Percentiles rank a stretch among this genome's conserved stretches.
phyloP scores from a whole-genome alignment of 352 stramenopile species.

The Phytophthora niederhauseri region DNA sequence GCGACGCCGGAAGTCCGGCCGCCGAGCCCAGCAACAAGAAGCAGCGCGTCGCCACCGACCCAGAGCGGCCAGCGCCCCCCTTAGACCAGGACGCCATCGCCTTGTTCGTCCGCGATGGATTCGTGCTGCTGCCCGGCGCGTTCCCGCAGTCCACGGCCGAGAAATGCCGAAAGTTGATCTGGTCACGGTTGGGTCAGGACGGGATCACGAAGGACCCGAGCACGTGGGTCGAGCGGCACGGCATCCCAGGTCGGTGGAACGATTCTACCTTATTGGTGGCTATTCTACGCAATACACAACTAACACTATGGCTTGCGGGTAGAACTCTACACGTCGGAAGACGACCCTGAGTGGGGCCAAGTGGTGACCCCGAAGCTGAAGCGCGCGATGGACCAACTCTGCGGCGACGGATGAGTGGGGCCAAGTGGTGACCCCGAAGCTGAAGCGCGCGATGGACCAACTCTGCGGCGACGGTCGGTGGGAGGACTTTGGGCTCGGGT shows the following conservation, averaged over 20 bases:
- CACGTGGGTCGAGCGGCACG: slow-evolving; percentile 66
- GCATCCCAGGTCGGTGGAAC: slow-evolving; percentile 48
- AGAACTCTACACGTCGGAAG: slow-evolving; percentile 55
- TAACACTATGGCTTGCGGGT: background rate
- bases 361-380: slow-evolving; percentile 54
- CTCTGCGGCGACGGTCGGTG: slow-evolving; percentile 67
- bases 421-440: slow-evolving; percentile 45
- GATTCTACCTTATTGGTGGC: background rate
- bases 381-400: slow-evolving; percentile 71
- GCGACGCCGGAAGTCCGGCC: background rate
- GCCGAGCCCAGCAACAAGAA: slow-evolving; percentile 28
- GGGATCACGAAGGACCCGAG: slow-evolving; percentile 44
- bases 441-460: slow-evolving; percentile 70
- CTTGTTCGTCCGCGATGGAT: slow-evolving; percentile 71
- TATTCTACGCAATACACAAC: background rate
- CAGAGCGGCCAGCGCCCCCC: slow-evolving; percentile 6
- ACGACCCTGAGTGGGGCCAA: slow-evolving; percentile 49
- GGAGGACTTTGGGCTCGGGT: slow-evolving; percentile 77
- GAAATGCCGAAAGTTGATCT: slow-evolving; percentile 55
- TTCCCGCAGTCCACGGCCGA: slow-evolving; percentile 53
- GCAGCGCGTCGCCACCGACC: slow-evolving; percentile 4
- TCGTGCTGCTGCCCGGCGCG: slow-evolving; percentile 61
- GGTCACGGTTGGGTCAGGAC: slow-evolving; percentile 42
- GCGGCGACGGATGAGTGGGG: slow-evolving; percentile 60
- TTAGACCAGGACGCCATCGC: slow-evolving; percentile 42